These are phyloP conservation scores for Bimuria novae-zelandiae DNA, from an alignment of 2,329 filamentous ascomycete species.

Conservation along the genomic window DNA sequence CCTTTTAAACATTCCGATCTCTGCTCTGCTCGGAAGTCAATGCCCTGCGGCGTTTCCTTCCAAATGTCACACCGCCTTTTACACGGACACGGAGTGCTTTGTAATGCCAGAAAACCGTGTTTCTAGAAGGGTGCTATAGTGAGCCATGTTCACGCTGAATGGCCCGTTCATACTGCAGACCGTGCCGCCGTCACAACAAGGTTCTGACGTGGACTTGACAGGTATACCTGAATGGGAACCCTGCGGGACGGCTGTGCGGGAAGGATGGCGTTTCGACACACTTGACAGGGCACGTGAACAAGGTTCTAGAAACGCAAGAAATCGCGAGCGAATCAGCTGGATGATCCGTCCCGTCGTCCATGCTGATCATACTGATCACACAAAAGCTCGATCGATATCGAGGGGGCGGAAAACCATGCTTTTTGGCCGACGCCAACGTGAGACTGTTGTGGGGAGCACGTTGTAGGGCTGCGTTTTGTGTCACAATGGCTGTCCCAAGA, in stretches of 20 bases:
- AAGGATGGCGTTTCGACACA: constrained; percentile 30
- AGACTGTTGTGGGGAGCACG: constrained; percentile 1
- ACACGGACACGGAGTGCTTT: not conserved
- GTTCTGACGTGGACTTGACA: constrained; percentile 30
- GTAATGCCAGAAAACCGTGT: constrained; percentile 4
- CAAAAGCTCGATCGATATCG: not conserved
- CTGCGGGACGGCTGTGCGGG: constrained; percentile 35
- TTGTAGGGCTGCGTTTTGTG: constrained; percentile 28
- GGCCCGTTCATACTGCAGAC: constrained; percentile 7
- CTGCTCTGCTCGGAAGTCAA: too few relatives aligned
- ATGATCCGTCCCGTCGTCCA: not conserved
- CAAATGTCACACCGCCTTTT: constrained; percentile 2
- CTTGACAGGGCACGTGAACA: constrained; percentile 22
- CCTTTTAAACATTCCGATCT: too few relatives aligned
- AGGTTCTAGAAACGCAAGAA: constrained; percentile 9
- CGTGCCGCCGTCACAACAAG: constrained; percentile 33
- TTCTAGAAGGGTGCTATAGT: not conserved
- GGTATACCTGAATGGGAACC: constrained; percentile 15
- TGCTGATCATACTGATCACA: not conserved
- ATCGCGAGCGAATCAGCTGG: constrained; percentile 7
- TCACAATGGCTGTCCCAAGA: constrained; percentile 15
- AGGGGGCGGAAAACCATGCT: not conserved
- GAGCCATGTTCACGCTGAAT: constrained; percentile 6
- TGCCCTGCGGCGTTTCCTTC: too few relatives aligned
- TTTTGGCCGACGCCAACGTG: not conserved